Percentiles rank a stretch among this genome's conserved stretches.
These are phyloP conservation scores for Diversispora eburnea DNA, from an alignment of 192 early-diverging fungal species.

Conservation along the genomic window DNA sequence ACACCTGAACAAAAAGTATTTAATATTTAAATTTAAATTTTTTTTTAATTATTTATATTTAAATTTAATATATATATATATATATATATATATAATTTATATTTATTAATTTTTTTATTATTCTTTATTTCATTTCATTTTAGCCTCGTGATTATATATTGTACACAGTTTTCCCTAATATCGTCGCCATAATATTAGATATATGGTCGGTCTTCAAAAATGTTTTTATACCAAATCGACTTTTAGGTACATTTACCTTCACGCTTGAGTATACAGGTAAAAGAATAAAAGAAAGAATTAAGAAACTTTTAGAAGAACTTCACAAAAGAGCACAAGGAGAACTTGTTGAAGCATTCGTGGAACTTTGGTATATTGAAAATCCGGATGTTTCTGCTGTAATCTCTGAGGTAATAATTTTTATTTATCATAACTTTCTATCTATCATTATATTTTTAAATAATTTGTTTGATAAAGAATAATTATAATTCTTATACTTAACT, in stretches of 20 bases:
- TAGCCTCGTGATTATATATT: conserved; percentile 51
- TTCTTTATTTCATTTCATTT: not conserved
- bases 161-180: conserved; percentile 42
- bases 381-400: conserved; percentile 25
- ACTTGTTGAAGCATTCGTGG: conserved; percentile 59
- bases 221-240: conserved; percentile 19
- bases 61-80: too few species aligned
- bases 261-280: conserved; percentile 46
- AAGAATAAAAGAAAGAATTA: conserved; percentile 43
- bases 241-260: not conserved
- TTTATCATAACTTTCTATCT: too few species aligned
- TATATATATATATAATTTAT: not conserved
- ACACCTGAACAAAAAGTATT: conserved; percentile 31
- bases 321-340: conserved; percentile 53
- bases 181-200: conserved; percentile 48
- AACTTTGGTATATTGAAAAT: conserved; percentile 64
- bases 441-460: not conserved
- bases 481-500: too few species aligned
- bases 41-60: not conserved
- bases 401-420: not conserved
- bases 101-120: not conserved
- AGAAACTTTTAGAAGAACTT: conserved; percentile 50
- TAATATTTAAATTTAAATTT: too few species aligned
- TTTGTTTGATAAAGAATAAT: too few species aligned
- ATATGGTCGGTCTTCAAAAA: conserved; percentile 44